Evolutionary conservation across 2,329 filamentous ascomycete genomes (phyloP).

Genomic region (Septoria petroselini): DNA sequence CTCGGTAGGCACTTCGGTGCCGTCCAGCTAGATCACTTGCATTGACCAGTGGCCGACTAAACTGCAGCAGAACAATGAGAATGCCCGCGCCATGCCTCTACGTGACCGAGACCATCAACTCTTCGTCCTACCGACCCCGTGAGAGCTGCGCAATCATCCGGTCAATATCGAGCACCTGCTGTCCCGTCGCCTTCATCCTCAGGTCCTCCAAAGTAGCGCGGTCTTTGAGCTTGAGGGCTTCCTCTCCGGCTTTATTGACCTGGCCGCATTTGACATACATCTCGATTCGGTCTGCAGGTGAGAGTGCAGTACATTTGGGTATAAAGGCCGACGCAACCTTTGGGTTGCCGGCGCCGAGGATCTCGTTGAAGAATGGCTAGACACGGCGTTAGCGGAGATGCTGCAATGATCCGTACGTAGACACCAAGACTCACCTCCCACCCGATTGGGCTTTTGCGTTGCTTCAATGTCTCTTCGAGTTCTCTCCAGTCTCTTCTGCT

Average conservation of each 20-base stretch:
- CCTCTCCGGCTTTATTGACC: constrained; percentile 83
- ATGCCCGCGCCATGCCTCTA: constrained; percentile 4
- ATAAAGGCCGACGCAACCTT: constrained; percentile 81
- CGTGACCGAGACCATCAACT: neutral
- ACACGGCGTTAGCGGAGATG: constrained; percentile 18
- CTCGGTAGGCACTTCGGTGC: constrained; percentile 10
- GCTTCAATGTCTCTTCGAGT: constrained; percentile 77
- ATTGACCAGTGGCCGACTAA: neutral
- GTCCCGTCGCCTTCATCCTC: constrained; percentile 68
- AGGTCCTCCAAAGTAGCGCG: constrained; percentile 69
- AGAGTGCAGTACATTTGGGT: constrained; percentile 75
- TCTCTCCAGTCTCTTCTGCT: constrained; percentile 89
- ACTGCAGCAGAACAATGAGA: neutral
- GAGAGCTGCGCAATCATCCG: constrained; percentile 60
- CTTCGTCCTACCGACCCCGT: constrained; percentile 29
- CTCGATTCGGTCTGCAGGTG: constrained; percentile 66
- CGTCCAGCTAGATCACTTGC: neutral
- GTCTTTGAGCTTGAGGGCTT: constrained; percentile 80
- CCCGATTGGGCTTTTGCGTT: constrained; percentile 83
- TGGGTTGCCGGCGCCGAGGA: constrained; percentile 83
- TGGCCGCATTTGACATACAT: constrained; percentile 98
- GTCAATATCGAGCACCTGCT: constrained; percentile 75
- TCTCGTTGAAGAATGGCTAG: constrained; percentile 86
- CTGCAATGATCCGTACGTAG: constrained; percentile 1
- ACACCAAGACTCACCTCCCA: constrained; percentile 70